These are phyloP conservation scores for Cicer judaicum DNA, from an alignment of 306 rosid genomes.

Conservation along the genomic window DNA sequence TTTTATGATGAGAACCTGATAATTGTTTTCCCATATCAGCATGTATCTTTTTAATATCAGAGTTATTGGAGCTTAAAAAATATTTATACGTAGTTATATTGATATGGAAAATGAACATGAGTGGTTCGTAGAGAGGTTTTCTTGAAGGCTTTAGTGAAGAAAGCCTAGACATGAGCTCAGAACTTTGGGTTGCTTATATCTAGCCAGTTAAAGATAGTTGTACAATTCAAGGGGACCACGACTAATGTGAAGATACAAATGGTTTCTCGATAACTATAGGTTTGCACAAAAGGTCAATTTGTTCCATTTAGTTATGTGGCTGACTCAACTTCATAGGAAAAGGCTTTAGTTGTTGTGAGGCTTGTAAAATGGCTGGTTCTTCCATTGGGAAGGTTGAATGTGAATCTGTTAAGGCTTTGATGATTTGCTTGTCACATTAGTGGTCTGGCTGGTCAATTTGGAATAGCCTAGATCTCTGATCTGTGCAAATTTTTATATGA, in stretches of 20 bases:
- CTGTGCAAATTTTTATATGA: constrained; percentile 1
- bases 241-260: background rate
- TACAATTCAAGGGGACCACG: background rate
- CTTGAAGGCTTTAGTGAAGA: background rate
- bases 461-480: background rate
- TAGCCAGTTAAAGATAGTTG: background rate
- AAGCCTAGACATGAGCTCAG: background rate
- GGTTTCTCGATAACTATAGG: background rate
- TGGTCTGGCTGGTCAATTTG: constrained; percentile 33
- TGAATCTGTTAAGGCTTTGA: background rate
- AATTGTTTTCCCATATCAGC: constrained; percentile 1
- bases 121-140: background rate
- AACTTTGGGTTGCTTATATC: constrained; percentile 1
- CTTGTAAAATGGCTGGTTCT: constrained; percentile 3
- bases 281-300: background rate
- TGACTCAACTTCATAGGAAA: background rate
- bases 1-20: background rate
- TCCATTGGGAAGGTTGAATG: background rate
- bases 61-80: background rate
- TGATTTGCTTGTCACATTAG: constrained; percentile 2
- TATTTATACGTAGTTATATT: background rate
- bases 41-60: background rate
- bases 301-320: background rate
- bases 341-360: background rate
- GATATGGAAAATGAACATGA: background rate